Conservation (phyloP, 345 rosid species). For the Aethionema arabicum region DNA sequence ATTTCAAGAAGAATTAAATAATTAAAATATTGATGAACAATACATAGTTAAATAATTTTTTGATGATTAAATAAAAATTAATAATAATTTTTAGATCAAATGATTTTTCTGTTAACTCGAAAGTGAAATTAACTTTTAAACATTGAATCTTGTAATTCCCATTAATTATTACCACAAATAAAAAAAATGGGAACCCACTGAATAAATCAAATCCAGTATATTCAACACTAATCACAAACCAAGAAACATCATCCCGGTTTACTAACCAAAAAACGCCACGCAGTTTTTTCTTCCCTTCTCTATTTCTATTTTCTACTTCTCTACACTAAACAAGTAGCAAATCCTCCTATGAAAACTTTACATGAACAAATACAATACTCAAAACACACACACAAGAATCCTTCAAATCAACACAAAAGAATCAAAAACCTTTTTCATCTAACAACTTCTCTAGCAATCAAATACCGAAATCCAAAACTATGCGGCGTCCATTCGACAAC, state of each 20-base stretch:
- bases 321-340: conserved; percentile 15
- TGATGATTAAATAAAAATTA: too few species aligned
- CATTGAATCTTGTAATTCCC: too few species aligned
- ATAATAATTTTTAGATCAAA: too few species aligned
- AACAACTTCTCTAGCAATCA: conserved; percentile 72
- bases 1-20: too few species aligned
- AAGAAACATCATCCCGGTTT: conserved; percentile 24
- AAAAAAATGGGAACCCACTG: too few species aligned
- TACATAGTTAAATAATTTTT: too few species aligned
- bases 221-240: conserved; percentile 1
- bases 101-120: too few species aligned
- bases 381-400: neutral
- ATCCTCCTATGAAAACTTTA: conserved; percentile 16
- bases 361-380: neutral
- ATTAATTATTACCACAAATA: too few species aligned
- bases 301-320: conserved; percentile 18
- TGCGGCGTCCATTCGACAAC: conserved; percentile 81
- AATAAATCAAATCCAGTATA: too few species aligned
- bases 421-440: conserved; percentile 37
- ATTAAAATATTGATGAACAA: too few species aligned
- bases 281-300: conserved; percentile 1
- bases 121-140: too few species aligned
- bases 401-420: conserved; percentile 15
- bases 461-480: conserved; percentile 78
- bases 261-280: conserved; percentile 27